A percentile compares a stretch with the other conserved stretches of the same genome.
phyloP scores from a whole-genome alignment of 2,329 filamentous ascomycete genomes.

The Hirsutella minnesotensis region DNA sequence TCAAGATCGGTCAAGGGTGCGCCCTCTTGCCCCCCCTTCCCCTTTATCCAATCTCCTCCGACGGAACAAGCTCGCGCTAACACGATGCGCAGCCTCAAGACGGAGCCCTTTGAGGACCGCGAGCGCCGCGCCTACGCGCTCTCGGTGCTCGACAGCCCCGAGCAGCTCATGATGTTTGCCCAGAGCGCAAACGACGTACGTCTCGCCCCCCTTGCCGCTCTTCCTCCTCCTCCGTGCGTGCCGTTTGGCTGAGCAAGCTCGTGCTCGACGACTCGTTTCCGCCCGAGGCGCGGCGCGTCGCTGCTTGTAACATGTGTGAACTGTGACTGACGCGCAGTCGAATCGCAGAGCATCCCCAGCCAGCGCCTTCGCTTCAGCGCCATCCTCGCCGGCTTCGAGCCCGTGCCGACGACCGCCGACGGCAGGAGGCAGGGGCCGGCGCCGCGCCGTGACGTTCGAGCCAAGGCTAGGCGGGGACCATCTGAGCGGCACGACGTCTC shows the following conservation, averaged over 20 bases:
- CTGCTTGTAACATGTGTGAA: not conserved
- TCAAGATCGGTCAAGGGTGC: too few species aligned
- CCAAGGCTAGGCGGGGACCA: not conserved
- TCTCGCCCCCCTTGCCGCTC: slow-evolving; percentile 7
- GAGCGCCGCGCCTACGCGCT: slow-evolving; percentile 38
- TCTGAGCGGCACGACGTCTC: not conserved
- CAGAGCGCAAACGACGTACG: slow-evolving; percentile 41
- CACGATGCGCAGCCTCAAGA: slow-evolving; percentile 5
- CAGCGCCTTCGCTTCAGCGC: slow-evolving; percentile 44
- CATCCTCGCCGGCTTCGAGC: slow-evolving; percentile 39
- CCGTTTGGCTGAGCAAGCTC: too few species aligned
- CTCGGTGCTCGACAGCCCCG: slow-evolving; percentile 42
- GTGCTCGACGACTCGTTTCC: too few species aligned
- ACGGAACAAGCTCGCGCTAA: too few species aligned
- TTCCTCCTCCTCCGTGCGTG: too few species aligned
- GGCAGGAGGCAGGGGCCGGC: not conserved
- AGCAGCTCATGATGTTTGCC: slow-evolving; percentile 48
- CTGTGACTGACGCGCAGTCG: too few species aligned
- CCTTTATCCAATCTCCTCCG: too few species aligned
- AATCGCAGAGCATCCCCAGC: slow-evolving; percentile 37
- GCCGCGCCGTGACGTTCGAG: not conserved
- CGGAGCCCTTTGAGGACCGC: slow-evolving; percentile 28
- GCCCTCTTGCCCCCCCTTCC: too few species aligned
- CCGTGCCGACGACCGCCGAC: slow-evolving; percentile 5
- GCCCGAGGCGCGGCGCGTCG: not conserved